Percentiles rank a stretch among this genome's conserved stretches.
Conservation (phyloP, 2,329 filamentous ascomycete genomes). For the Myrmaecium sp. region DNA sequence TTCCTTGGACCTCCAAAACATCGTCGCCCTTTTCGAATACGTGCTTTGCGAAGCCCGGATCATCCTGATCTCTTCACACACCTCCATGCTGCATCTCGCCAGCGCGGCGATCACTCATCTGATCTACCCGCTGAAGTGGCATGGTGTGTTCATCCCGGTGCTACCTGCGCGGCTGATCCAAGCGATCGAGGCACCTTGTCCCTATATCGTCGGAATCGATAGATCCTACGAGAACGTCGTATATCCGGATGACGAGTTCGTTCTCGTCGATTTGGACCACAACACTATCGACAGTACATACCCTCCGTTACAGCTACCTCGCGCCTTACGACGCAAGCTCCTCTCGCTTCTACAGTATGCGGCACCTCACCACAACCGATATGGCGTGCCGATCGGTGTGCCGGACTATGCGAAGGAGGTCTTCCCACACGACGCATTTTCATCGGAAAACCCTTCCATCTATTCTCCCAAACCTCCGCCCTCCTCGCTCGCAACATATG, state of each 20-base stretch:
- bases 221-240: slow-evolving; percentile 73
- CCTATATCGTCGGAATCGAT: slow-evolving; percentile 94
- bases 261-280: slow-evolving; percentile 82
- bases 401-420: slow-evolving; percentile 87
- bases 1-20: slow-evolving; percentile 76
- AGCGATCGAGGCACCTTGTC: slow-evolving; percentile 84
- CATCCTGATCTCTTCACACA: slow-evolving; percentile 89
- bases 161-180: slow-evolving; percentile 76
- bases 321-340: slow-evolving; percentile 80
- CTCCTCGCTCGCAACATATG: slow-evolving; percentile 68
- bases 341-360: slow-evolving; percentile 75
- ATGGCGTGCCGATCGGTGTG: slow-evolving; percentile 71
- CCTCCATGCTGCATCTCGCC: slow-evolving; percentile 86
- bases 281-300: slow-evolving; percentile 76
- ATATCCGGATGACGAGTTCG: slow-evolving; percentile 87
- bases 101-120: slow-evolving; percentile 74
- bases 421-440: slow-evolving; percentile 78
- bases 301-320: slow-evolving; percentile 61
- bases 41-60: slow-evolving; percentile 86
- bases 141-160: slow-evolving; percentile 84
- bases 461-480: slow-evolving; percentile 56
- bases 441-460: slow-evolving; percentile 66
- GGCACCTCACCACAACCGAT: slow-evolving; percentile 76
- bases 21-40: slow-evolving; percentile 85
- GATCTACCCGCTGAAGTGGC: slow-evolving; percentile 82